These are phyloP conservation scores for Hypoxylon cercidicola DNA, from an alignment of 495 filamentous ascomycete species.

Conservation along the genomic window DNA sequence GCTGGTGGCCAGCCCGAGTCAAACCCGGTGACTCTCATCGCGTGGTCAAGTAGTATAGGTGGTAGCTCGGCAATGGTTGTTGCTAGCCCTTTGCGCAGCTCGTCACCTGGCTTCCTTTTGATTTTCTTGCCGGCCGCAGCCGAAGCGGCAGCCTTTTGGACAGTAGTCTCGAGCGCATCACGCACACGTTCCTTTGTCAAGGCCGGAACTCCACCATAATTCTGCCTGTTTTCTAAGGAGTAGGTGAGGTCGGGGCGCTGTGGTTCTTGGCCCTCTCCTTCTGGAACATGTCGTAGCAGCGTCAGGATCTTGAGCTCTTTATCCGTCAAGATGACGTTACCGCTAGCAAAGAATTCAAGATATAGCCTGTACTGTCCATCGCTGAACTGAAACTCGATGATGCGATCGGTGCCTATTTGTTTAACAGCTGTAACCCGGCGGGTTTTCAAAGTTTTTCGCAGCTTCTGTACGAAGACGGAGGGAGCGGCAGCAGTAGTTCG, in stretches of 20 bases:
- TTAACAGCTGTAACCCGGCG: slow-evolving; percentile 80
- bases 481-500: slow-evolving; percentile 85
- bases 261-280: slow-evolving; percentile 76
- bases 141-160: slow-evolving; percentile 60
- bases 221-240: slow-evolving; percentile 82
- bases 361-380: slow-evolving; percentile 89
- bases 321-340: slow-evolving; percentile 93
- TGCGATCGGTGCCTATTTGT: slow-evolving; percentile 92
- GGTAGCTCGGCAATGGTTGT: slow-evolving; percentile 87
- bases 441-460: slow-evolving; percentile 90
- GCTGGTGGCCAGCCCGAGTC: slow-evolving; percentile 72
- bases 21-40: slow-evolving; percentile 73
- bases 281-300: slow-evolving; percentile 80
- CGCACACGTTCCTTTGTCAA: slow-evolving; percentile 77
- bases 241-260: slow-evolving; percentile 82
- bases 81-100: slow-evolving; percentile 79
- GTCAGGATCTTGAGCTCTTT: slow-evolving; percentile 79
- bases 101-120: slow-evolving; percentile 80
- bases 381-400: slow-evolving; percentile 92
- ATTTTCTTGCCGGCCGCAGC: slow-evolving; percentile 68
- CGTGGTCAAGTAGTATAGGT: slow-evolving; percentile 87
- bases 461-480: slow-evolving; percentile 79
- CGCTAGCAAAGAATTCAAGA: slow-evolving; percentile 93
- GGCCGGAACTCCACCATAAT: slow-evolving; percentile 76
- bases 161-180: slow-evolving; percentile 72